A percentile compares a stretch with the other conserved stretches of the same genome.
phyloP scores from a whole-genome alignment of 169 alveolate genomes.

The Sarcocystis neurona region DNA sequence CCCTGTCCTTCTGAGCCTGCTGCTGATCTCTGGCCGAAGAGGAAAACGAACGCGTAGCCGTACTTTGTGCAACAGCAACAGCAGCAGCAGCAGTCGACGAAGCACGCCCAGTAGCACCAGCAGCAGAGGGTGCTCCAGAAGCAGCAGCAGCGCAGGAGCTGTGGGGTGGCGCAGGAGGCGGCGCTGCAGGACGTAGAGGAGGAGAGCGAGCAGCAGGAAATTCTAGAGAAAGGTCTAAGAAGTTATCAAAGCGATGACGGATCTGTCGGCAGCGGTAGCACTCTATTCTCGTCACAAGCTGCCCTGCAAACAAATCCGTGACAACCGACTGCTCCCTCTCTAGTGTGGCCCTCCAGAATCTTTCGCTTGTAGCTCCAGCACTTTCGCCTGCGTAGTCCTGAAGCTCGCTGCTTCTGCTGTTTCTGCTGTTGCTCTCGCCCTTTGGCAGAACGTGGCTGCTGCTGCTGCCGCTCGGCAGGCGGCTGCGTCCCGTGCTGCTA shows the following conservation, averaged over 20 bases:
- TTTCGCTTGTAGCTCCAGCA: slow-evolving; percentile 20
- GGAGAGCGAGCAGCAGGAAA: not conserved
- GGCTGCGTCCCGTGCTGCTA: too few species aligned
- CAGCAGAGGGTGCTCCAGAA: not conserved
- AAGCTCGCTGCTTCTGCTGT: not conserved
- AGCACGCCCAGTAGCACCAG: not conserved
- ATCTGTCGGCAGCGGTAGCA: slow-evolving; percentile 21
- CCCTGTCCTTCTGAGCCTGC: too few species aligned
- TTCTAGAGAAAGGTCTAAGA: slow-evolving; percentile 48
- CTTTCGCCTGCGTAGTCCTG: slow-evolving; percentile 34
- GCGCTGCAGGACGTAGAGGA: too few species aligned
- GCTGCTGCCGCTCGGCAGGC: too few species aligned
- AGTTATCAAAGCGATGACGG: slow-evolving; percentile 46
- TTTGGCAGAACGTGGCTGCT: too few species aligned
- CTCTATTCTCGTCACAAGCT: slow-evolving; percentile 12
- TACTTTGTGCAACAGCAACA: too few species aligned
- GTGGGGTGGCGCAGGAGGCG: too few species aligned
- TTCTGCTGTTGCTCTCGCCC: too few species aligned
- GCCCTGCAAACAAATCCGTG: slow-evolving; percentile 60
- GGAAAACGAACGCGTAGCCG: too few species aligned
- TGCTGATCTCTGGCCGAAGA: too few species aligned
- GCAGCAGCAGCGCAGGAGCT: too few species aligned
- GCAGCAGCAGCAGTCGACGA: not conserved
- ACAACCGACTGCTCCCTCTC: slow-evolving; percentile 37
- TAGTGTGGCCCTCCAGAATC: slow-evolving; percentile 41